Conservation (phyloP, 108 stramenopile genomes). For the Nitzschia sp. region DNA sequence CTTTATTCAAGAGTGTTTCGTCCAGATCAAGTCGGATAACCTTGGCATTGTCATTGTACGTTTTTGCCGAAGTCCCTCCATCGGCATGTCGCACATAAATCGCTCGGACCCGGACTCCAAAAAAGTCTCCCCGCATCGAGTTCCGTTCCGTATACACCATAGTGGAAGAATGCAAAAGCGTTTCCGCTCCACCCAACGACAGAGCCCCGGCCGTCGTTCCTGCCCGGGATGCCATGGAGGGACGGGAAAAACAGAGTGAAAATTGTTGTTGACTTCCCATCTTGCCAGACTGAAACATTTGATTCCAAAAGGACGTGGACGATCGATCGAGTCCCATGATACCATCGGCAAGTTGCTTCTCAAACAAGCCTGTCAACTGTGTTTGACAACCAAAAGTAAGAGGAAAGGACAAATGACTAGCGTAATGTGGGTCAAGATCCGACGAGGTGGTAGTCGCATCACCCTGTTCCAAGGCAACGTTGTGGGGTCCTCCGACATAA, state of each 20-base stretch:
- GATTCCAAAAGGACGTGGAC: slow-evolving; percentile 57
- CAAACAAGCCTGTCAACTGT: slow-evolving; percentile 87
- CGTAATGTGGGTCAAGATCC: slow-evolving; percentile 58
- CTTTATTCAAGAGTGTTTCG: slow-evolving; percentile 48
- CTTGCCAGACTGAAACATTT: slow-evolving; percentile 50
- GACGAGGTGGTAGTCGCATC: slow-evolving; percentile 15
- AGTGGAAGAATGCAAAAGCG: slow-evolving; percentile 65
- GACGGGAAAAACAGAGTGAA: slow-evolving; percentile 64
- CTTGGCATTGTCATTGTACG: slow-evolving; percentile 20
- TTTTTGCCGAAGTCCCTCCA: slow-evolving; percentile 29
- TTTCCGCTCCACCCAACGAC: slow-evolving; percentile 86
- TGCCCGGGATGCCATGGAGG: slow-evolving; percentile 39
- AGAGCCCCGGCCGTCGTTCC: slow-evolving; percentile 79
- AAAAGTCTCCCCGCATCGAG: slow-evolving; percentile 56
- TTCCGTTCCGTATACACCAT: slow-evolving; percentile 74
- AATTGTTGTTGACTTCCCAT: slow-evolving; percentile 43
- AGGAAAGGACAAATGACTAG: slow-evolving; percentile 53
- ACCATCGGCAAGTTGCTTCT: slow-evolving; percentile 94
- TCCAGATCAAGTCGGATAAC: slow-evolving; percentile 23
- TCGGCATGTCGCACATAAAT: slow-evolving; percentile 56
- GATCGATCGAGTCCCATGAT: slow-evolving; percentile 91
- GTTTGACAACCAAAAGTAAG: slow-evolving; percentile 94
- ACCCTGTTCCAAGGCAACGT: slow-evolving; percentile 16
- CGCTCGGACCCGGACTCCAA: slow-evolving; percentile 63
- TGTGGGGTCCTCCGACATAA: slow-evolving; percentile 77